Conservation (phyloP, 257 asterid species). For the Solanum arcanum region DNA sequence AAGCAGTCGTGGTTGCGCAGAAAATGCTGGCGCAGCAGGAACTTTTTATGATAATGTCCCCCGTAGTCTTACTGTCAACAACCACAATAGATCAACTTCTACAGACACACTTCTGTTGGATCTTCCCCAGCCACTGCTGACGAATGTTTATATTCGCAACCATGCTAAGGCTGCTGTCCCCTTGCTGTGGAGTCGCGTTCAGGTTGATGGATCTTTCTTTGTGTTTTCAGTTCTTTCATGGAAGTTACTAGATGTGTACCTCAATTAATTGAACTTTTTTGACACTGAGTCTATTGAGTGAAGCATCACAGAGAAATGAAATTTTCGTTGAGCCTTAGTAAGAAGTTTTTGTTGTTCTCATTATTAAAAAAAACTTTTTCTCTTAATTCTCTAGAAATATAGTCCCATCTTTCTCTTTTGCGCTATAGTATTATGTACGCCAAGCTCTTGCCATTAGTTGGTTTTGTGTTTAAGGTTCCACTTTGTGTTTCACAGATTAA, state of each 20-base stretch:
- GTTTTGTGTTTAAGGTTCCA: neutral
- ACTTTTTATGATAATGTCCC: conserved; percentile 91
- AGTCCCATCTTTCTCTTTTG: neutral
- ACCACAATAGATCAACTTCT: conserved; percentile 61
- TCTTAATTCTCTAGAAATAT: neutral
- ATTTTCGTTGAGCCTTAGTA: neutral
- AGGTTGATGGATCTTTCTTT: conserved; percentile 33
- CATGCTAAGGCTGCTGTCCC: conserved; percentile 94
- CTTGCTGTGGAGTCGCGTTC: conserved; percentile 98
- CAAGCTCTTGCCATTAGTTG: neutral
- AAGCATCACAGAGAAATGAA: neutral
- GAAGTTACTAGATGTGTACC: neutral
- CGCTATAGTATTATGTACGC: neutral
- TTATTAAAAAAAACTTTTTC: neutral
- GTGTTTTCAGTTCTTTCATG: neutral
- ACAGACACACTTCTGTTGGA: conserved; percentile 93
- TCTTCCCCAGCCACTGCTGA: conserved; percentile 84
- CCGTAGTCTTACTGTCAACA: conserved; percentile 87
- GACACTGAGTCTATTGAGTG: neutral
- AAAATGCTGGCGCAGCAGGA: conserved; percentile 98
- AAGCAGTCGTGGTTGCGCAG: conserved; percentile 81
- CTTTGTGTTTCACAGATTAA: neutral
- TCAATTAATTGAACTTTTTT: neutral
- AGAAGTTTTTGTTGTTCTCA: neutral
- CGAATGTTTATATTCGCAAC: conserved; percentile 75